A percentile compares a stretch with the other conserved stretches of the same genome.
Evolutionary conservation across 2,329 filamentous ascomycete species (phyloP).

Genomic region (Amesomyces nigricolor): DNA sequence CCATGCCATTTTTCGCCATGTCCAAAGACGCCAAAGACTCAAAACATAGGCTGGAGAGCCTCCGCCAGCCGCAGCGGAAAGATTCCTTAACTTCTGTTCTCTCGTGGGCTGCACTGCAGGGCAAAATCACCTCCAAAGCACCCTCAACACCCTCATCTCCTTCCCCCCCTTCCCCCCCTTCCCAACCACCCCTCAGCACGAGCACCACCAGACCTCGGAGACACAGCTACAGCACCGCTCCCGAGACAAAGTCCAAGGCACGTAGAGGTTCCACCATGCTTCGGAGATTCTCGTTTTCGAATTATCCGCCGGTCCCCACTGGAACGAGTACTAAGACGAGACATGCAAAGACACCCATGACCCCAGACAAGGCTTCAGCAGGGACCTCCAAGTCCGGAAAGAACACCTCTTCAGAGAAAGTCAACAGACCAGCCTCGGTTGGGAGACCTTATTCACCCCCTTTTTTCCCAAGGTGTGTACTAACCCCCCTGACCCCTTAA

Average conservation of each 20-base stretch:
- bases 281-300: slow-evolving; percentile 24
- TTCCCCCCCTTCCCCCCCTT: neutral
- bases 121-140: slow-evolving; percentile 16
- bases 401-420: slow-evolving; percentile 21
- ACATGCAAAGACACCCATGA: slow-evolving; percentile 21
- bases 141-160: slow-evolving; percentile 6
- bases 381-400: slow-evolving; percentile 20
- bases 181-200: slow-evolving; percentile 9
- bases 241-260: slow-evolving; percentile 25
- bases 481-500: neutral
- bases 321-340: slow-evolving; percentile 23
- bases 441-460: slow-evolving; percentile 2
- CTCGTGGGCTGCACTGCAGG: slow-evolving; percentile 24
- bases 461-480: slow-evolving; percentile 6
- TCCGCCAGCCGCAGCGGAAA: slow-evolving; percentile 24
- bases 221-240: slow-evolving; percentile 23
- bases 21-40: slow-evolving; percentile 21
- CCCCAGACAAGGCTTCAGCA: slow-evolving; percentile 16
- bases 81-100: slow-evolving; percentile 26
- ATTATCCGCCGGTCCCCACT: slow-evolving; percentile 16
- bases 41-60: slow-evolving; percentile 18
- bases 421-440: slow-evolving; percentile 17
- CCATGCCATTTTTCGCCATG: slow-evolving; percentile 15
- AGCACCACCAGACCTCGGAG: slow-evolving; percentile 20
- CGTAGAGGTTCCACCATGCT: slow-evolving; percentile 24